A percentile compares a stretch with the other conserved stretches of the same genome.
phyloP scores from a whole-genome alignment of 2,329 filamentous ascomycete species.

The Macrophomina tecta region DNA sequence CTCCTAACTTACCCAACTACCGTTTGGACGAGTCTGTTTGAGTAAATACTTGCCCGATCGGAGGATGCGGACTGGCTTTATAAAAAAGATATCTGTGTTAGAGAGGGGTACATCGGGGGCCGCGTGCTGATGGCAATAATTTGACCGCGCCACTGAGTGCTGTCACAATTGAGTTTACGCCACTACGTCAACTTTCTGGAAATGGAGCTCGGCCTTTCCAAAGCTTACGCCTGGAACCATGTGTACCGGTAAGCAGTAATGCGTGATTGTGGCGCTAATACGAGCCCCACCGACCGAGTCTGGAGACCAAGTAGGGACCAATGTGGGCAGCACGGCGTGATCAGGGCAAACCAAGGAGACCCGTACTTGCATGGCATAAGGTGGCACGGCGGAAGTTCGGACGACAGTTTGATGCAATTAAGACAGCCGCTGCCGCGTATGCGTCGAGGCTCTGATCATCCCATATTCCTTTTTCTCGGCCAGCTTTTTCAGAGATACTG shows the following conservation, averaged over 20 bases:
- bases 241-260: conserved; percentile 24
- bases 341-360: not conserved
- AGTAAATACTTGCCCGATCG: conserved; percentile 2
- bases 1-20: not conserved
- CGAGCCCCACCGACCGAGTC: not conserved
- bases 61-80: not conserved
- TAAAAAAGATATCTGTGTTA: not conserved
- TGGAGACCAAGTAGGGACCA: not conserved
- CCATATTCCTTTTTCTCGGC: not conserved
- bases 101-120: conserved; percentile 10
- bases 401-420: not conserved
- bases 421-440: not conserved
- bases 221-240: not conserved
- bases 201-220: no score
- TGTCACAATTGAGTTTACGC: no score
- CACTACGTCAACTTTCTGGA: no score
- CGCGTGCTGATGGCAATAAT: conserved; percentile 1
- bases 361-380: not conserved
- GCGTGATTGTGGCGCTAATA: conserved; percentile 2
- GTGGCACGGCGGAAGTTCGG: no score
- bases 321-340: not conserved
- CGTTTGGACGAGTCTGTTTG: not conserved
- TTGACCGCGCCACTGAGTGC: not conserved
- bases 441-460: not conserved
- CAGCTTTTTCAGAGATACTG: not conserved